Conservation (phyloP, 495 filamentous ascomycete species). For the Aspergillus saccharolyticus region DNA sequence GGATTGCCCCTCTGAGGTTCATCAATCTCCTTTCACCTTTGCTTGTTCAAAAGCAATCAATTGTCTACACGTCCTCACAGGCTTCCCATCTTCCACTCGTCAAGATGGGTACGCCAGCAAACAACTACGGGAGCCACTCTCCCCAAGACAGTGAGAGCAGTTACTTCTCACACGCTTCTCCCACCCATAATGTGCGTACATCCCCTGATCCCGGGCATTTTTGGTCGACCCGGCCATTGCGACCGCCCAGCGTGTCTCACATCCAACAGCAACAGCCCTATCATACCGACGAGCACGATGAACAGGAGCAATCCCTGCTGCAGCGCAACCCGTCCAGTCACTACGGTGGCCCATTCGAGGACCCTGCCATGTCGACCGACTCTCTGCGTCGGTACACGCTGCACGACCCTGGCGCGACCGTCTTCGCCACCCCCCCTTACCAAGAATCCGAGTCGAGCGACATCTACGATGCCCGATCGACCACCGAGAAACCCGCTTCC, state of each 20-base stretch:
- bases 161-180: slow-evolving; percentile 1
- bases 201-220: no score
- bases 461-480: slow-evolving; percentile 16
- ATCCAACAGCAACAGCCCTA: slow-evolving; percentile 22
- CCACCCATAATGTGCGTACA: not conserved
- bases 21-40: not conserved
- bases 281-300: slow-evolving; percentile 24
- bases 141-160: slow-evolving; percentile 4
- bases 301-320: slow-evolving; percentile 27
- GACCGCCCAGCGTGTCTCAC: not conserved
- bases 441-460: slow-evolving; percentile 50
- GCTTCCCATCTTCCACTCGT: not conserved
- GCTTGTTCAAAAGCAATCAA: not conserved
- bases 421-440: slow-evolving; percentile 44
- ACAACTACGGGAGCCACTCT: not conserved
- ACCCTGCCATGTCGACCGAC: slow-evolving; percentile 61
- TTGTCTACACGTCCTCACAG: not conserved
- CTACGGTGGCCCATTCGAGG: slow-evolving; percentile 61
- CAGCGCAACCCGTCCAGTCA: slow-evolving; percentile 50
- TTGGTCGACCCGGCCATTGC: not conserved
- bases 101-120: slow-evolving; percentile 4
- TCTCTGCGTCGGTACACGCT: slow-evolving; percentile 35
- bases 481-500: not conserved
- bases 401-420: slow-evolving; percentile 30
- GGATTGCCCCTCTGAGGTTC: not conserved